Conservation (phyloP, 2,329 filamentous ascomycete genomes). For the Aspergillus cejpii region DNA sequence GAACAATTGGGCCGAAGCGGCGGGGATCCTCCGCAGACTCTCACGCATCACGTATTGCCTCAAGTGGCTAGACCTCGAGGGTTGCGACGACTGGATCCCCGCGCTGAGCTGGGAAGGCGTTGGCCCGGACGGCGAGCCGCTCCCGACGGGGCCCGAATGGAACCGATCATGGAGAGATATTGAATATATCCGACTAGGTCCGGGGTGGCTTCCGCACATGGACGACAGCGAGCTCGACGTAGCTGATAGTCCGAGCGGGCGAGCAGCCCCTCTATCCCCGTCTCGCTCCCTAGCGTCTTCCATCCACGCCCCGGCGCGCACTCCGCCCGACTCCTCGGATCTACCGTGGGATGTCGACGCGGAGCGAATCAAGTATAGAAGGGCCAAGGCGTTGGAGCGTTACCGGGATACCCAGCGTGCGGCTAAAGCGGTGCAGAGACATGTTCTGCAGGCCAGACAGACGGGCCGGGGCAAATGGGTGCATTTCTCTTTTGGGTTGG, state of each 20-base stretch:
- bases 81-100: slow-evolving; percentile 51
- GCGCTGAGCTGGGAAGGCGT: slow-evolving; percentile 44
- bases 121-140: slow-evolving; percentile 24
- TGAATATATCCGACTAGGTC: slow-evolving; percentile 37
- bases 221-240: slow-evolving; percentile 11
- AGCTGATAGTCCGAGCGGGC: neutral
- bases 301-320: slow-evolving; percentile 17
- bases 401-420: slow-evolving; percentile 24
- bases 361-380: slow-evolving; percentile 29
- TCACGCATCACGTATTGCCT: slow-evolving; percentile 52
- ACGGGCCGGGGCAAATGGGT: slow-evolving; percentile 37
- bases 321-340: slow-evolving; percentile 3
- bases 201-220: slow-evolving; percentile 36
- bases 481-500: slow-evolving; percentile 29
- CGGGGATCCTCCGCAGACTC: slow-evolving; percentile 51
- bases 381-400: slow-evolving; percentile 27
- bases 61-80: slow-evolving; percentile 57
- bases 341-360: slow-evolving; percentile 29
- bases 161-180: slow-evolving; percentile 43
- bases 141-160: slow-evolving; percentile 39
- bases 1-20: slow-evolving; percentile 51
- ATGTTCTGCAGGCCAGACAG: slow-evolving; percentile 28
- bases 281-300: slow-evolving; percentile 18
- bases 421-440: slow-evolving; percentile 28
- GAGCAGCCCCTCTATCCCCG: neutral